Percentiles rank a stretch among this genome's conserved stretches.
phyloP scores from a whole-genome alignment of 352 stramenopile genomes.

The Phytophthora sojae region DNA sequence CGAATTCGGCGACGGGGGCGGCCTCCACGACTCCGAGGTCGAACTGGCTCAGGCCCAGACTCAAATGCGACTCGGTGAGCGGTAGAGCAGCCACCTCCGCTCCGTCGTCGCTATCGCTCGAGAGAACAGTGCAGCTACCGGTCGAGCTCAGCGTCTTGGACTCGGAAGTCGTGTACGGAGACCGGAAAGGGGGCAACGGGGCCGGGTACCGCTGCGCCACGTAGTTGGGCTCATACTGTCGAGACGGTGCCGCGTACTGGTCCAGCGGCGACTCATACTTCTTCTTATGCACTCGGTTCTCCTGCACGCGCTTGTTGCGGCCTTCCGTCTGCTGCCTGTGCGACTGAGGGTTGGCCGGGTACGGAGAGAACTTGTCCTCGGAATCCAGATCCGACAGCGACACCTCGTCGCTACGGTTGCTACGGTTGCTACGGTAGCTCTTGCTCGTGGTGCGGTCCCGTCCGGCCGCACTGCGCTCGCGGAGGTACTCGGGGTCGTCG shows the following conservation, averaged over 20 bases:
- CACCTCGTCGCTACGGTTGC: constrained; percentile 29
- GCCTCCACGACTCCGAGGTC: constrained; percentile 42
- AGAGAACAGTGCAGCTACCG: constrained; percentile 34
- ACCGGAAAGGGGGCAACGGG: constrained; percentile 32
- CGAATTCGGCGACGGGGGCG: constrained; percentile 24
- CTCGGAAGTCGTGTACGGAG: constrained; percentile 32
- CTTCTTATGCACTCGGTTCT: constrained; percentile 36
- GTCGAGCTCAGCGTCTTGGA: constrained; percentile 30
- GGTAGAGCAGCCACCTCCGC: constrained; percentile 21
- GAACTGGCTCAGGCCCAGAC: constrained; percentile 48
- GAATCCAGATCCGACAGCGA: constrained; percentile 42
- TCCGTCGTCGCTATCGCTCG: constrained; percentile 42
- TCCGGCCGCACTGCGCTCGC: constrained; percentile 20
- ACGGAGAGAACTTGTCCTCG: constrained; percentile 48
- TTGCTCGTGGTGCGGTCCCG: constrained; percentile 24
- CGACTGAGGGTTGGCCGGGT: constrained; percentile 30
- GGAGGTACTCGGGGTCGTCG: constrained; percentile 45
- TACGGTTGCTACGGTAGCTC: constrained; percentile 15
- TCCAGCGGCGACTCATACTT: constrained; percentile 36
- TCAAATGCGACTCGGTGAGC: constrained; percentile 19
- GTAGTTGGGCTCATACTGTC: constrained; percentile 25
- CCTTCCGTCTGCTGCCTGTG: constrained; percentile 42
- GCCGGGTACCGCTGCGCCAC: constrained; percentile 10
- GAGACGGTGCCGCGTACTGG: constrained; percentile 29
- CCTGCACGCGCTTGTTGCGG: constrained; percentile 40